Evolutionary conservation across 495 filamentous ascomycete species (phyloP), one percentile per base, ranked within the genome.

Genomic region (Podospora sp.): DNA sequence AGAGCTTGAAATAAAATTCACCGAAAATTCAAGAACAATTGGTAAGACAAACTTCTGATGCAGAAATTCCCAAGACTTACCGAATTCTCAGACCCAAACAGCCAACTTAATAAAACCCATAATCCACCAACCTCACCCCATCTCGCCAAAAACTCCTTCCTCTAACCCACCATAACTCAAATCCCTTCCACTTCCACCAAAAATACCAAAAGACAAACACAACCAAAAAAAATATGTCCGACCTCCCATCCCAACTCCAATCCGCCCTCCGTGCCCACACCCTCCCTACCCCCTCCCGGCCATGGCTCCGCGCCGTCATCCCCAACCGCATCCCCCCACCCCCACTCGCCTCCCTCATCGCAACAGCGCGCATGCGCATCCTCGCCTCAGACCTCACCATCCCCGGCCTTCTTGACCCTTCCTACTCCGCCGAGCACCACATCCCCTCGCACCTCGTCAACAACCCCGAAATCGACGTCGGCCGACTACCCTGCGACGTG

Each of bases 361-460:
- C 91, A 55, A 96, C 94, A 18, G 90, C 92, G 18, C 85, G 90
- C 51, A 90, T 91, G 74, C 94, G 94, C 61, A 76, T 97, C 25
- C 87, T 97, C 7, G 84, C 88, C 53, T 86, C 89, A 24, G 91
- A 98, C 81, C 84, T 97, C 55, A 88, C 88, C 6, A 78, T 81
- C 1, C 85, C 90, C 0, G 78, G 86, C 40, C 79, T 88, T 6
- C 76, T 83, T 7, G 78, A 83, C 60, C 12, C 70, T 59, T 0
- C 46, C 62, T 69, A 77, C 20, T 72, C 79, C 18, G 74, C 86
- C 0, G 65, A 80, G 4, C 81, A 82, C 56, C 73, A 83, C 18
- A 83, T 96, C 21, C 91, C 93, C 0, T 36, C 79, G 12, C 79
- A 88, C 55, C 75, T 89, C 12, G 78, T 78, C 63, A 79, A 87